phyloP scores from a whole-genome alignment of 371 early-diverging fungal species.

The Lichtheimia hyalospora region DNA sequence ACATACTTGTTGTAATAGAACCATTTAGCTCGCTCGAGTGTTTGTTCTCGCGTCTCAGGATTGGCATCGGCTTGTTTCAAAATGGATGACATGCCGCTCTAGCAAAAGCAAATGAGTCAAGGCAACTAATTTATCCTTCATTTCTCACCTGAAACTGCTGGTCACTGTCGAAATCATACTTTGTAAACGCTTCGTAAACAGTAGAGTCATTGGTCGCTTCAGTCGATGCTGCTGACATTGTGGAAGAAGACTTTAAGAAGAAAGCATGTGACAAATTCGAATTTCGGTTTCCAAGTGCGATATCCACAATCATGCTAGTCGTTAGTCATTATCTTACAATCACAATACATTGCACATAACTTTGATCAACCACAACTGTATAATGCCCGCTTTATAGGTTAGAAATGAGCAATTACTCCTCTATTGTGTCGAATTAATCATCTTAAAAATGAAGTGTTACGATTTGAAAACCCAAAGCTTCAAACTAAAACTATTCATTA shows the following conservation, averaged over 20 bases:
- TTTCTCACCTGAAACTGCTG: slow-evolving; percentile 18
- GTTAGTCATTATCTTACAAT: no score
- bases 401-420: no score
- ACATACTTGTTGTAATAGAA: slow-evolving; percentile 30
- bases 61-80: slow-evolving; percentile 15
- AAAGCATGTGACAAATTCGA: no score
- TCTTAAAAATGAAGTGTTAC: no score
- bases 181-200: slow-evolving; percentile 21
- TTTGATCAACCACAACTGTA: no score
- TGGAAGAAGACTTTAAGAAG: no score
- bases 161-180: slow-evolving; percentile 29
- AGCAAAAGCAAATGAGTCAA: background rate
- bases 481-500: no score
- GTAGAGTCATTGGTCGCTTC: slow-evolving; percentile 4
- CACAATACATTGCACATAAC: no score
- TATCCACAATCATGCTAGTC: no score
- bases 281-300: background rate
- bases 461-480: no score
- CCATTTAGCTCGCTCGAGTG: slow-evolving; percentile 23
- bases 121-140: background rate
- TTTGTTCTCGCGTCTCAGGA: slow-evolving; percentile 8
- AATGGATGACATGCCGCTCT: slow-evolving; percentile 24
- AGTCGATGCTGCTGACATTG: slow-evolving; percentile 1
- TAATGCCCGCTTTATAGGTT: no score
- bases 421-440: no score